Evolutionary conservation across 2,329 filamentous ascomycete genomes (phyloP), one percentile per base, ranked within the genome.

Genomic region (Ceratocystiopsis sp.): DNA sequence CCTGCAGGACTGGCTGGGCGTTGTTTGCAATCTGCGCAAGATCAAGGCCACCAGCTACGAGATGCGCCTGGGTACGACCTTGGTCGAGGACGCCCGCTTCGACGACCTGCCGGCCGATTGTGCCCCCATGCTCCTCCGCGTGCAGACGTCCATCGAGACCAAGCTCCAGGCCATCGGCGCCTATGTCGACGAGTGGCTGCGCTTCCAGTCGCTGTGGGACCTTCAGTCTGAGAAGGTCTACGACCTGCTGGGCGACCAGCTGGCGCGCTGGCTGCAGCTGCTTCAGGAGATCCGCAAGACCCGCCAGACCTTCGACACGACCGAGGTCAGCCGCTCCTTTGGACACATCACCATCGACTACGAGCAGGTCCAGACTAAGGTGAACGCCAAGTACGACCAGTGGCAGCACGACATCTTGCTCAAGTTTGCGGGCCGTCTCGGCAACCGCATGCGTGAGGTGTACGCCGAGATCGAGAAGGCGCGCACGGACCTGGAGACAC

Each of bases 301-400:
- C 37, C 80, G 91, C 42, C 81, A 85, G 37, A 98, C 93, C 0
- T 99, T 99, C 54, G 91, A 99, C 57, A 98, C 89, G 1, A 93
- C 89, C 10, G 91, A 95, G 57, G 84, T 93, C 50, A 91, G 81
- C 59, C 81, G 84, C 35, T 82, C 81, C 1, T 98, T 99, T 57
- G 91, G 91, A 5, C 89, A 93, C 59, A 78, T 96, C 43, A 85
- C 82, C 4, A 86, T 99, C 55, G 89, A 98, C 59, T 98, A 98
- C 55, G 91, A 96, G 54, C 93, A 98, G 60, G 91, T 98, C 0
- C 93, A 98, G 61, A 85, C 89, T 45, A 95, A 94, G 61, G 91
- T 99, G 59, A 98, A 96, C 55, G 85, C 86, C 53, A 98, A 96
- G 60, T 99, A 98, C 57, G 93, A 99, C 57, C 89, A 96, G 59